Evolutionary conservation across 208 protist genomes (phyloP).

Genomic region (Leishmania martiniquensis): DNA sequence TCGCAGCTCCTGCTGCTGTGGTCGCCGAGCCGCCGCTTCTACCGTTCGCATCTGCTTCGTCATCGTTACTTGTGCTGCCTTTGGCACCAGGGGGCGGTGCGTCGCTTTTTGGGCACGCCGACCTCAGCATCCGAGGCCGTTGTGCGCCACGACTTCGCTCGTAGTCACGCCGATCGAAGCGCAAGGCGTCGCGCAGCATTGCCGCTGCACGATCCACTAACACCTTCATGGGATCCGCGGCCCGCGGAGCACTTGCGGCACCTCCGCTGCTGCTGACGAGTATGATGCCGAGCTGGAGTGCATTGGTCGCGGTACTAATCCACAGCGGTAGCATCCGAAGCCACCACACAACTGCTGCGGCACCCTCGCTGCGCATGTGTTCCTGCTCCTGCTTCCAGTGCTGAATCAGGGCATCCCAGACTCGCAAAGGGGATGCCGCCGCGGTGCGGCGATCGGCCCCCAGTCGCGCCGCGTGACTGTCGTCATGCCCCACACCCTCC

Average conservation of each 20-base stretch:
- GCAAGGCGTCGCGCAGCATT: constrained; percentile 23
- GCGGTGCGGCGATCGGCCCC: background rate
- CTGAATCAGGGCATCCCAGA: constrained; percentile 33
- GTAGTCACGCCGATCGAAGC: constrained; percentile 29
- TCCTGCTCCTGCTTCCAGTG: constrained; percentile 37
- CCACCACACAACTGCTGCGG: constrained; percentile 41
- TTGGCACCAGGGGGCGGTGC: background rate
- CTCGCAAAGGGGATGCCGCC: constrained; percentile 15
- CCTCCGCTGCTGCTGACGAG: constrained; percentile 6
- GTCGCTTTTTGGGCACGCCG: background rate
- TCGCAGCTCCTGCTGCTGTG: background rate
- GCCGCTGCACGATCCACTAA: constrained; percentile 13
- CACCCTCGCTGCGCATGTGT: constrained; percentile 37
- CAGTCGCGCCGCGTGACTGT: background rate
- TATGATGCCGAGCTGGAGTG: constrained; percentile 29
- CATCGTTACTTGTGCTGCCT: background rate
- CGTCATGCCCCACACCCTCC: background rate
- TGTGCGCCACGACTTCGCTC: constrained; percentile 18
- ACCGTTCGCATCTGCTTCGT: background rate
- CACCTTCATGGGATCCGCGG: constrained; percentile 10
- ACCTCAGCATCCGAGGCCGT: background rate
- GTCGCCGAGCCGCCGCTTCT: background rate
- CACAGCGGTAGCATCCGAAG: constrained; percentile 31
- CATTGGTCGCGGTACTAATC: constrained; percentile 13
- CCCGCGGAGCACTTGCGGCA: background rate